Evolutionary conservation across 768 basidiomycete genomes (phyloP).

Genomic region (Phaeotremella skinneri): DNA sequence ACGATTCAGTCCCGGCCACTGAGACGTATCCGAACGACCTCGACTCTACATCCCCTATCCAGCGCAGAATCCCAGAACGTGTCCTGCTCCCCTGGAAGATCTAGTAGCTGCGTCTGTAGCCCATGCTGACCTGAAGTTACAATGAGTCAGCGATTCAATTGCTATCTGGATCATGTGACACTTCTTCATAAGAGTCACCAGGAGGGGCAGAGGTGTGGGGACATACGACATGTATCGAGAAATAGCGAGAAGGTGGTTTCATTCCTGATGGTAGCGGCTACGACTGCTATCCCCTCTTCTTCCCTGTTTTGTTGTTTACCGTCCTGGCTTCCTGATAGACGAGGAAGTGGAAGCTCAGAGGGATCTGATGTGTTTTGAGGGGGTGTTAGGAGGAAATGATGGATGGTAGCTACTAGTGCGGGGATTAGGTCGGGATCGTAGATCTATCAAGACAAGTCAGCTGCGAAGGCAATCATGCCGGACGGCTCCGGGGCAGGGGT

Average conservation of each 20-base stretch:
- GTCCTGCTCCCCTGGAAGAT: constrained; percentile 6
- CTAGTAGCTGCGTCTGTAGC: constrained; percentile 2
- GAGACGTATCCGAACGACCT: constrained; percentile 33
- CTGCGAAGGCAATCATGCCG: not conserved
- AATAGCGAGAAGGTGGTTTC: constrained; percentile 38
- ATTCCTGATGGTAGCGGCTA: constrained; percentile 49
- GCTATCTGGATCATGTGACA: no score
- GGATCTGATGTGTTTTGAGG: not conserved
- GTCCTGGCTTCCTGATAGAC: not conserved
- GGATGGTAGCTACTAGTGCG: constrained; percentile 33
- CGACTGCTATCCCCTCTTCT: constrained; percentile 24
- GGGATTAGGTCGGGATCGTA: constrained; percentile 49
- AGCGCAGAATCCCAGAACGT: constrained; percentile 43
- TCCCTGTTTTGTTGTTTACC: not conserved
- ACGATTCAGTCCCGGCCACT: no score
- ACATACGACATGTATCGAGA: constrained; percentile 27
- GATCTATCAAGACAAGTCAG: constrained; percentile 26
- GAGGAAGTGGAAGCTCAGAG: no score
- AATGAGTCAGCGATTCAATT: not conserved
- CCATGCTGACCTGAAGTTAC: not conserved
- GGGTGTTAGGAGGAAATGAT: constrained; percentile 21
- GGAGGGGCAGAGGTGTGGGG: not conserved
- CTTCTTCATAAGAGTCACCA: no score
- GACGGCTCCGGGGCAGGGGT: not conserved
- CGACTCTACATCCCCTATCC: constrained; percentile 30